Conservation (phyloP, 2,329 filamentous ascomycete genomes). For the Fusarium dimerum region DNA sequence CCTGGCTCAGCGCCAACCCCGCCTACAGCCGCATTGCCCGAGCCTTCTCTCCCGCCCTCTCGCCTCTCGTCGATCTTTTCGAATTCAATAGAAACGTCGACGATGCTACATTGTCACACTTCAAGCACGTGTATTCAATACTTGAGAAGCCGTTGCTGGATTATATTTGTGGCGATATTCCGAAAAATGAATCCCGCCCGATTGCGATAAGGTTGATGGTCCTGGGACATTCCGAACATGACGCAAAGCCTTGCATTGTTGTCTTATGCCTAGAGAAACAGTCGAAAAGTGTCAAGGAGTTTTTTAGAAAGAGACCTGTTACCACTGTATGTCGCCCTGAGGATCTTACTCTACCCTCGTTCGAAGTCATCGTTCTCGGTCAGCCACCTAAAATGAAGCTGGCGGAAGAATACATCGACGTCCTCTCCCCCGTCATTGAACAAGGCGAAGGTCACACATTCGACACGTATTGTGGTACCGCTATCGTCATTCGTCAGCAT, state of each 20-base stretch:
- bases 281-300: neutral
- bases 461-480: neutral
- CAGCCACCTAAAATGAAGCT: neutral
- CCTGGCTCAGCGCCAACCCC: neutral
- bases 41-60: neutral
- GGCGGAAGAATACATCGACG: neutral
- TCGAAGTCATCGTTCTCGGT: neutral
- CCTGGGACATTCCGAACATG: neutral
- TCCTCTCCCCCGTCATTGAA: neutral
- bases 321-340: neutral
- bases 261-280: neutral
- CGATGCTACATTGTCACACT: neutral
- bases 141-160: neutral
- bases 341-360: neutral
- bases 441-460: neutral
- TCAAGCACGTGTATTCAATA: neutral
- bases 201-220: conserved; percentile 3
- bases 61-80: neutral
- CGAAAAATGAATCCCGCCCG: neutral
- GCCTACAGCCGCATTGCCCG: neutral
- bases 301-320: neutral
- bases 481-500: neutral
- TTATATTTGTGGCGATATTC: neutral
- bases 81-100: neutral
- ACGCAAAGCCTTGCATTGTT: conserved; percentile 3